Conservation (phyloP, 257 asterid genomes). For the Solanum neorickii region DNA sequence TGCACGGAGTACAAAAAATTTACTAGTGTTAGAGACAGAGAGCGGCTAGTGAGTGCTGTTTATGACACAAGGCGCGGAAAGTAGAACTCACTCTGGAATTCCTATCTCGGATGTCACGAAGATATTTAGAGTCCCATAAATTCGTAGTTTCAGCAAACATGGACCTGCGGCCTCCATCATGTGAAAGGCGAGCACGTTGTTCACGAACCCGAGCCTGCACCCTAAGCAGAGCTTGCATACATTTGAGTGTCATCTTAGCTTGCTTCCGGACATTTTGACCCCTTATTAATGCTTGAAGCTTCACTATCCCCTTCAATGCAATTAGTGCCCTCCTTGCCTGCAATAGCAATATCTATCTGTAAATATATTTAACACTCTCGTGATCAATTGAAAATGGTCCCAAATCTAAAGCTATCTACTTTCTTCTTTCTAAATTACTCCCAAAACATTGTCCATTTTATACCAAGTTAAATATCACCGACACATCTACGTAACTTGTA, state of each 20-base stretch:
- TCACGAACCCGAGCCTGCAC: conserved; percentile 87
- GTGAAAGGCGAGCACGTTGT: conserved; percentile 70
- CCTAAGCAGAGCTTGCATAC: conserved; percentile 89
- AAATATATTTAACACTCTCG: background rate
- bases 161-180: conserved; percentile 62
- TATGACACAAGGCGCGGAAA: background rate
- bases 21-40: background rate
- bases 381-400: background rate
- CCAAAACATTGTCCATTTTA: background rate
- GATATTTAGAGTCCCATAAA: conserved; percentile 59
- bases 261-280: conserved; percentile 89
- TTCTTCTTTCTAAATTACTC: background rate
- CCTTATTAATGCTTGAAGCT: conserved; percentile 82
- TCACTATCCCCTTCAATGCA: conserved; percentile 85
- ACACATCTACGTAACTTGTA: background rate
- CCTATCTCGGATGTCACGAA: conserved; percentile 40
- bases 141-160: conserved; percentile 60
- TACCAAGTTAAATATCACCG: no score
- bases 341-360: background rate
- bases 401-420: conserved; percentile 1
- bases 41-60: background rate
- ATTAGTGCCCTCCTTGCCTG: conserved; percentile 85
- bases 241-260: conserved; percentile 75
- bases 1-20: background rate
- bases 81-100: conserved; percentile 42